A percentile compares a stretch with the other conserved stretches of the same genome.
Evolutionary conservation across 2,329 filamentous ascomycete species (phyloP).

Genomic region (Fusarium miscanthi): DNA sequence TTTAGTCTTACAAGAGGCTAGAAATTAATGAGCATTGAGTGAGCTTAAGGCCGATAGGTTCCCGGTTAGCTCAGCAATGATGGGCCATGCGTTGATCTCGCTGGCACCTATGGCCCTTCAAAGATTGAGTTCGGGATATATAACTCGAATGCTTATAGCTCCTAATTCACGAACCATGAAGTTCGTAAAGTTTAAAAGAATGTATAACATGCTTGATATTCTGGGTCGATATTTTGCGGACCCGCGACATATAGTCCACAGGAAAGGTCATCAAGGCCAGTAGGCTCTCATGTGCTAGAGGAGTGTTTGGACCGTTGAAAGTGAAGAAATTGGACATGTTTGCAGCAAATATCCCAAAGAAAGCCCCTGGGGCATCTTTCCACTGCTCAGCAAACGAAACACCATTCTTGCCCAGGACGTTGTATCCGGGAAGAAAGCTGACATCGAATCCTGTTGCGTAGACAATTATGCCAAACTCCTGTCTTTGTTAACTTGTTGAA

Average conservation of each 20-base stretch:
- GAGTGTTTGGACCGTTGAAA: not conserved
- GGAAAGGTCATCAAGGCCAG: constrained; percentile 4
- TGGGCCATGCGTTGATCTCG: no score
- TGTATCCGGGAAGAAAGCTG: not conserved
- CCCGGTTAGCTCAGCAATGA: no score
- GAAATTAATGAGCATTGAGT: no score
- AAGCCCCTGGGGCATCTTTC: constrained; percentile 3
- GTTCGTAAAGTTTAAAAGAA: fast-evolving
- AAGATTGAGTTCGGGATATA: no score
- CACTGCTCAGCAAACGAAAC: not conserved
- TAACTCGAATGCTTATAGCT: no score
- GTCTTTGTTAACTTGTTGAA: not conserved
- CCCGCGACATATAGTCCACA: constrained; percentile 2
- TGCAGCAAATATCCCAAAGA: not conserved
- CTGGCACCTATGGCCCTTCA: no score
- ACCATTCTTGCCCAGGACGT: not conserved
- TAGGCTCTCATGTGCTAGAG: not conserved
- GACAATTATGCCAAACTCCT: constrained; percentile 3
- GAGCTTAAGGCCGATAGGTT: no score
- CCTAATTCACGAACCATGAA: no score
- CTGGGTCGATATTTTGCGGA: not conserved
- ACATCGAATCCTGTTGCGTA: constrained; percentile 9
- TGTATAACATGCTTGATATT: not conserved
- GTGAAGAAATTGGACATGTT: constrained; percentile 4
- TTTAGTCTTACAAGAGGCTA: not conserved